A percentile compares a stretch with the other conserved stretches of the same genome.
Evolutionary conservation across 768 basidiomycete genomes (phyloP).

Genomic region (Boletales sp.): DNA sequence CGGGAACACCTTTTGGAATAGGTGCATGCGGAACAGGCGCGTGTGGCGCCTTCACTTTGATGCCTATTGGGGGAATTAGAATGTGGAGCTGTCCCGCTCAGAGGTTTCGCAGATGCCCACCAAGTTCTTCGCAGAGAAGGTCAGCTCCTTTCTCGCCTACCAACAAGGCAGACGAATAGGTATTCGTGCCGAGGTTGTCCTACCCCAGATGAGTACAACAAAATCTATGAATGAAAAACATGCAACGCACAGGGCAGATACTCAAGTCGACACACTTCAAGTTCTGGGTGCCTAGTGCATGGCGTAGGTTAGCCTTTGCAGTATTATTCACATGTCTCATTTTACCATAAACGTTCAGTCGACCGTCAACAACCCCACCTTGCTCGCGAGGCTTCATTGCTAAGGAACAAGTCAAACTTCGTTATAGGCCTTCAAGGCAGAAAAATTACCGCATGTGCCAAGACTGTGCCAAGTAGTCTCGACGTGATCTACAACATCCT

Average conservation of each 20-base stretch:
- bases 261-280: conserved; percentile 66
- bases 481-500: conserved; percentile 46
- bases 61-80: conserved; percentile 36
- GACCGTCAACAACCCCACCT: conserved; percentile 63
- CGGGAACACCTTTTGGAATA: conserved; percentile 46
- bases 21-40: conserved; percentile 71
- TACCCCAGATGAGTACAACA: conserved; percentile 18
- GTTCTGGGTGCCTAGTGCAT: conserved; percentile 50
- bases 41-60: conserved; percentile 60
- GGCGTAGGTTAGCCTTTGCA: not conserved
- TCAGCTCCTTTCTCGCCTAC: conserved; percentile 69
- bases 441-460: conserved; percentile 36
- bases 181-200: conserved; percentile 73
- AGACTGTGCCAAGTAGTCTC: conserved; percentile 79
- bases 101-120: conserved; percentile 29
- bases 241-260: conserved; percentile 60
- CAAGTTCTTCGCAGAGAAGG: conserved; percentile 60
- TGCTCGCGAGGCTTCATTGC: conserved; percentile 65
- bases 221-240: not conserved
- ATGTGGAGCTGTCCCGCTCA: not conserved
- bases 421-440: not conserved
- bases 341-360: conserved; percentile 56
- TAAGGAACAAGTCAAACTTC: not conserved
- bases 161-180: conserved; percentile 65
- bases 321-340: conserved; percentile 8